These are phyloP conservation scores for Ophiostoma novo-ulmi DNA, from an alignment of 2,329 filamentous ascomycete genomes.

Conservation along the genomic window DNA sequence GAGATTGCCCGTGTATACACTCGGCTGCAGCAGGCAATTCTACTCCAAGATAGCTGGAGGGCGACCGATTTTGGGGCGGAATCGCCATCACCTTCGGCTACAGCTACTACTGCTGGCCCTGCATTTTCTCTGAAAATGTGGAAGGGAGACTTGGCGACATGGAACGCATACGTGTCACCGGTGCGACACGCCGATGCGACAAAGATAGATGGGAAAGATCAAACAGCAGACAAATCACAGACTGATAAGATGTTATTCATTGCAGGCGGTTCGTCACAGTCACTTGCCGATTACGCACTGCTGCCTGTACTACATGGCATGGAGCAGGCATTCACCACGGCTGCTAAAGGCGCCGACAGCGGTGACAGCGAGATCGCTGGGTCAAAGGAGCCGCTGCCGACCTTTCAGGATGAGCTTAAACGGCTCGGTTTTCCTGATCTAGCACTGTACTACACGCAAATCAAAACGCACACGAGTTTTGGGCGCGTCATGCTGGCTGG, in stretches of 20 bases:
- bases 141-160: slow-evolving; percentile 36
- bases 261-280: slow-evolving; percentile 37
- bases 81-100: neutral
- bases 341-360: neutral
- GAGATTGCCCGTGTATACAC: slow-evolving; percentile 38
- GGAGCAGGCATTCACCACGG: slow-evolving; percentile 33
- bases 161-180: slow-evolving; percentile 37
- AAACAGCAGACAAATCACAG: neutral
- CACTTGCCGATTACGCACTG: slow-evolving; percentile 52
- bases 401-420: slow-evolving; percentile 29
- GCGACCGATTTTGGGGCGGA: neutral
- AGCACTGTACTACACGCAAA: slow-evolving; percentile 36
- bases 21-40: slow-evolving; percentile 41
- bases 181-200: neutral
- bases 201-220: neutral
- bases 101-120: neutral
- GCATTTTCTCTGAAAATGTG: slow-evolving; percentile 28
- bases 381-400: neutral
- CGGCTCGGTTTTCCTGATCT: slow-evolving; percentile 32
- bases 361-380: slow-evolving; percentile 23
- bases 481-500: slow-evolving; percentile 4
- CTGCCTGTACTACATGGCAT: slow-evolving; percentile 53
- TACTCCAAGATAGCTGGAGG: slow-evolving; percentile 38
- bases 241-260: slow-evolving; percentile 36
- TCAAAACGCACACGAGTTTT: slow-evolving; percentile 18